Evolutionary conservation across 2,329 filamentous ascomycete genomes (phyloP), one percentile per base, ranked within the genome.

Genomic region (Fusarium algeriense): DNA sequence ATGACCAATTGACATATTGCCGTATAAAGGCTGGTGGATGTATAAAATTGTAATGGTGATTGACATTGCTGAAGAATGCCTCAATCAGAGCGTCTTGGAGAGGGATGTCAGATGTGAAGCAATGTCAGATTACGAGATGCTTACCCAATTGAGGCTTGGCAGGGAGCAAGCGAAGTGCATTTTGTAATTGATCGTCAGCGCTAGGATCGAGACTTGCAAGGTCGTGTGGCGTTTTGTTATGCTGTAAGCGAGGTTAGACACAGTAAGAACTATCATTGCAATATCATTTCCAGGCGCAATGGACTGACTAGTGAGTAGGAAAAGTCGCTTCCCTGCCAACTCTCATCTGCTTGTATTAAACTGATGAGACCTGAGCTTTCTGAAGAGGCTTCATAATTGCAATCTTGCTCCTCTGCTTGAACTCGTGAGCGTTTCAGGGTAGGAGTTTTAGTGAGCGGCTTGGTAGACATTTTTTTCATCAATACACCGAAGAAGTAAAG

Each of bases 1-100:
- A 38, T 1, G 64, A 61, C 64, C 64, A 67, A 17, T 14, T 11
- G 3, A 67, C 10, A 20, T 67, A 67, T 23, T 67, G 62, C 1
- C 43, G 48, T 17, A 67, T 67, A 1, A 67, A 67, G 7, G 17
- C 9, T 2, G 64, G 9, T 9, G 64, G 26, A 8, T 64, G 38
- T 8, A 67, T 54, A n/a, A 67, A 61, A 14, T 59, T 67, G 13
- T 67, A 60, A 11, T 67, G 64, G 12, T 67, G 64, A 1, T 67
- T 67, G n/a, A 67, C 48, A 4, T 67, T 59, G 41, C 64, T 61
- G 15, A 67, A 67, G 20, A 67, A 67, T 19, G 54, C 43, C 43
- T 67, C 64, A 7, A 67, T 34, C 1, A 67, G 46, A 15, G 54
- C 62, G 37, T 67, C 64, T 67, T 26, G 12, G 8, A 11, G 1